phyloP scores from a whole-genome alignment of 345 rosid genomes.

The Hibiscus mutabilis region DNA sequence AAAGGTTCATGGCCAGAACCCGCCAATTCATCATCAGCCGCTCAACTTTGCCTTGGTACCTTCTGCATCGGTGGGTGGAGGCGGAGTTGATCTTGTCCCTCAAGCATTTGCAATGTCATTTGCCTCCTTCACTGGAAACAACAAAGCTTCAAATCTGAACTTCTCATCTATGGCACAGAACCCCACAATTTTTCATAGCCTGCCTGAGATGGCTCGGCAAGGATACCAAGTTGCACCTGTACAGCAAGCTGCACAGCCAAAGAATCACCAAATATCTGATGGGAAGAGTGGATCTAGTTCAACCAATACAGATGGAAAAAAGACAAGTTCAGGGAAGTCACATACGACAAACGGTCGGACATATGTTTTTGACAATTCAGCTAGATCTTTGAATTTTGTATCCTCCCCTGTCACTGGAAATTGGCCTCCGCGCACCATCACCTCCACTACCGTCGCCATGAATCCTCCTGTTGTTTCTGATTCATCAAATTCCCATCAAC shows the following conservation, averaged over 20 bases:
- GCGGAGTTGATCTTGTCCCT: slow-evolving; percentile 29
- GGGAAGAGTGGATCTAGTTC: slow-evolving; percentile 31
- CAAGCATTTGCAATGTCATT: slow-evolving; percentile 39
- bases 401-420: slow-evolving; percentile 31
- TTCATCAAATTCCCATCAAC: slow-evolving; percentile 22
- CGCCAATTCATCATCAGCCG: slow-evolving; percentile 29
- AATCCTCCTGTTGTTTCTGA: slow-evolving; percentile 21
- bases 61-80: slow-evolving; percentile 17
- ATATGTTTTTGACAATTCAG: slow-evolving; percentile 43
- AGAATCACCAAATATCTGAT: slow-evolving; percentile 33
- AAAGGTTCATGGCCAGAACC: slow-evolving; percentile 34
- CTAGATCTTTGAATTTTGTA: slow-evolving; percentile 39
- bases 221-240: slow-evolving; percentile 36
- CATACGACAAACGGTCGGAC: slow-evolving; percentile 30
- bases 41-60: slow-evolving; percentile 36
- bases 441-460: slow-evolving; percentile 12
- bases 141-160: slow-evolving; percentile 33
- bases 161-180: slow-evolving; percentile 39
- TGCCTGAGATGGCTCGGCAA: slow-evolving; percentile 20
- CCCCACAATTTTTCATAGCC: slow-evolving; percentile 26
- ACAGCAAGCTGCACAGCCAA: slow-evolving; percentile 28
- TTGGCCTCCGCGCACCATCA: slow-evolving; percentile 32
- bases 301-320: slow-evolving; percentile 28
- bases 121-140: slow-evolving; percentile 31
- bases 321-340: slow-evolving; percentile 26